phyloP scores from a whole-genome alignment of 345 rosid genomes.

The Erodium maritimum region DNA sequence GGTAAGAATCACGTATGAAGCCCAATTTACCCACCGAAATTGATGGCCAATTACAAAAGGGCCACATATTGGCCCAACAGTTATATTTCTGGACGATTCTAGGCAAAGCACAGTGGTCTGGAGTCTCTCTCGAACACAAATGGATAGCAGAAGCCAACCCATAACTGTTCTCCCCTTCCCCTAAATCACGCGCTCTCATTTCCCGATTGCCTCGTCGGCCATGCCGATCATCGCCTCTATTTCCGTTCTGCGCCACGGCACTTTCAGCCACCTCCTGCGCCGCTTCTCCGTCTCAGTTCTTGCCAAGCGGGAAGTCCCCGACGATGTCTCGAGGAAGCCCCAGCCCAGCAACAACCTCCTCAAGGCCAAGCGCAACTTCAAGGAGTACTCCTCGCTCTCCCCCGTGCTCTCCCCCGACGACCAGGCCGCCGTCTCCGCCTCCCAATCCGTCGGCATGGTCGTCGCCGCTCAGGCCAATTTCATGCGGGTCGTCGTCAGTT shows the following conservation, averaged over 20 bases:
- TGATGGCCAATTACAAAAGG: neutral
- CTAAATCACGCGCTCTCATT: neutral
- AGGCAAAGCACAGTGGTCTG: neutral
- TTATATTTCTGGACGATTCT: neutral
- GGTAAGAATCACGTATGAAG: too few relatives aligned
- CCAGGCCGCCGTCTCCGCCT: conserved; percentile 41
- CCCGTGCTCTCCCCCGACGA: conserved; percentile 52
- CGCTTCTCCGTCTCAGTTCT: conserved; percentile 14
- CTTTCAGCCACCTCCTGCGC: conserved; percentile 27
- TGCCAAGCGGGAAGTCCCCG: conserved; percentile 39
- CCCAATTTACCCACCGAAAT: neutral
- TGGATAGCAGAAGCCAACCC: neutral
- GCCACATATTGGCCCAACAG: neutral
- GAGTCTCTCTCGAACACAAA: neutral
- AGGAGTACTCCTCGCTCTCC: conserved; percentile 56
- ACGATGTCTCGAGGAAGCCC: conserved; percentile 30
- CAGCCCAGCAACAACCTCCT: conserved; percentile 58
- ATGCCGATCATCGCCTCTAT: conserved; percentile 11
- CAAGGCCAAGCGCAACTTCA: conserved; percentile 39
- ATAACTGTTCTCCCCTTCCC: neutral
- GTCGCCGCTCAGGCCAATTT: conserved; percentile 92
- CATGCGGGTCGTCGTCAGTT: conserved; percentile 75
- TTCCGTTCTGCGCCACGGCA: conserved; percentile 19
- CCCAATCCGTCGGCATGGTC: conserved; percentile 78
- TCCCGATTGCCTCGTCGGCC: neutral